Evolutionary conservation across 1,284 basidiomycete species (phyloP).

Genomic region (Ganoderma meredithae): DNA sequence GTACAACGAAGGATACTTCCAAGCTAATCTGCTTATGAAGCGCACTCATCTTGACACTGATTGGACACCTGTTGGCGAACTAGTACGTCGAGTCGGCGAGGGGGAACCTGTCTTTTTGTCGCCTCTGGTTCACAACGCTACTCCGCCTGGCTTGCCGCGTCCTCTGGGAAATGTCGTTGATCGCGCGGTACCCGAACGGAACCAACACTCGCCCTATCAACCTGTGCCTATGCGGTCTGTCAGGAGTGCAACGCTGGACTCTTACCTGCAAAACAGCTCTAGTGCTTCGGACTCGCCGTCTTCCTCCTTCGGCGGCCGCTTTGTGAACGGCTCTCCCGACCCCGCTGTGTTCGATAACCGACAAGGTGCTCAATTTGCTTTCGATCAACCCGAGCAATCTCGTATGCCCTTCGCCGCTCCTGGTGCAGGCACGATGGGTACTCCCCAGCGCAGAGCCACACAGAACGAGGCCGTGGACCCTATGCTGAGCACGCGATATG

Average conservation of each 20-base stretch:
- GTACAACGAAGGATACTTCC: conserved; percentile 93
- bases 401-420: conserved; percentile 34
- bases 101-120: conserved; percentile 69
- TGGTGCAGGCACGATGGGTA: conserved; percentile 24
- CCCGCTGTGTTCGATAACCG: conserved; percentile 61
- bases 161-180: conserved; percentile 55
- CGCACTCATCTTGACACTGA: conserved; percentile 71
- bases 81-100: conserved; percentile 57
- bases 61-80: conserved; percentile 70
- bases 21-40: conserved; percentile 85
- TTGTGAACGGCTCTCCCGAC: conserved; percentile 74
- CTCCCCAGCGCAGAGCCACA: conserved; percentile 31
- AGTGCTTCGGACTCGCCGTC: conserved; percentile 70
- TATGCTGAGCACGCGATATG: conserved; percentile 21
- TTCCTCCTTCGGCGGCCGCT: conserved; percentile 71
- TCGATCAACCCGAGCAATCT: conserved; percentile 43
- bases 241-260: conserved; percentile 65
- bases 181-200: conserved; percentile 42
- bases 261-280: conserved; percentile 59
- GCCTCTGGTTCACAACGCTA: conserved; percentile 47
- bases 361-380: conserved; percentile 47
- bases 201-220: conserved; percentile 63
- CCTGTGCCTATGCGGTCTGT: conserved; percentile 67
- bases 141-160: conserved; percentile 63
- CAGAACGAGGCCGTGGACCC: conserved; percentile 35